Evolutionary conservation across 257 asterid genomes (phyloP).

Genomic region (Anisodus tanguticus): DNA sequence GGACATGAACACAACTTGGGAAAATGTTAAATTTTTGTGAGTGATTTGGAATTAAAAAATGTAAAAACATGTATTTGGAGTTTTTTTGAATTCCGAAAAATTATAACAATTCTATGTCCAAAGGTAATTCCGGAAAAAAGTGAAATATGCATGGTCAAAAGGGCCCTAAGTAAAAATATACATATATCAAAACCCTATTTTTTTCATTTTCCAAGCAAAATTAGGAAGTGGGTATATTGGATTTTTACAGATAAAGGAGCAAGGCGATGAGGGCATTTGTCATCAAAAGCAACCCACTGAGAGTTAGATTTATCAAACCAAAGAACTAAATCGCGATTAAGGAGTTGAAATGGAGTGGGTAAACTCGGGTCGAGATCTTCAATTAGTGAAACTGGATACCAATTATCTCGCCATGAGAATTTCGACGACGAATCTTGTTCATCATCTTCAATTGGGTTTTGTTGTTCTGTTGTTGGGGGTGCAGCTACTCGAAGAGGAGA

Average conservation of each 20-base stretch:
- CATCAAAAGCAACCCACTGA: constrained; percentile 93
- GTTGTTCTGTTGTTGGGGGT: constrained; percentile 48
- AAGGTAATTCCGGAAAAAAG: no score
- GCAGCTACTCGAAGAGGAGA: constrained; percentile 60
- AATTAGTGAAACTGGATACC: constrained; percentile 95
- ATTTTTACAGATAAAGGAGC: constrained; percentile 87
- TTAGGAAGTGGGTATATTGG: background rate
- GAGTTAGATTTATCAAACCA: constrained; percentile 84
- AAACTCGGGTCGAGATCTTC: constrained; percentile 83
- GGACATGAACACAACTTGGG: no score
- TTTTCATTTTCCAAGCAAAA: background rate
- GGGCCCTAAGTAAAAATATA: no score
- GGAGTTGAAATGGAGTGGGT: constrained; percentile 94
- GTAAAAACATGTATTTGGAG: no score
- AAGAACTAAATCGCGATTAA: constrained; percentile 87
- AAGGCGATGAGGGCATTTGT: constrained; percentile 96
- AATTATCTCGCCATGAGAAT: constrained; percentile 92
- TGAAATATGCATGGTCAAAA: no score
- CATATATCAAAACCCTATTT: background rate
- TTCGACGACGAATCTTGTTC: constrained; percentile 58
- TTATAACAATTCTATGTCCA: no score
- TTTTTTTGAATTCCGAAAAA: no score
- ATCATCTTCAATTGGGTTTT: constrained; percentile 39
- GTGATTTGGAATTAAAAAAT: no score
- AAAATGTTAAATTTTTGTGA: no score